Conservation (phyloP, 345 rosid species). For the Atalantia buxifolia region DNA sequence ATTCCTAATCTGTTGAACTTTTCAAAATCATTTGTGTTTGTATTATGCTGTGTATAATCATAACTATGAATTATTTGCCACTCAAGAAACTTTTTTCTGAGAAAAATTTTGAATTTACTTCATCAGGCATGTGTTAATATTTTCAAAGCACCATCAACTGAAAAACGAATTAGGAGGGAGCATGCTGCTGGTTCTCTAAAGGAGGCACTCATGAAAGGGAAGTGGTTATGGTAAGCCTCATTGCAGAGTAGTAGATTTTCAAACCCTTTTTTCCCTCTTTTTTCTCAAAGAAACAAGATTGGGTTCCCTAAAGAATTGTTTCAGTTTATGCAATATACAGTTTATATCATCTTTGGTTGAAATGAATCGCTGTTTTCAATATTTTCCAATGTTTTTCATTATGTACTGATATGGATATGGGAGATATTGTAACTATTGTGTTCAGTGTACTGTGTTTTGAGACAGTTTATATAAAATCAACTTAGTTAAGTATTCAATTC, state of each 20-base stretch:
- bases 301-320: neutral
- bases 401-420: neutral
- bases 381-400: neutral
- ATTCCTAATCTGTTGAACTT: neutral
- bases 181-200: slow-evolving; percentile 51
- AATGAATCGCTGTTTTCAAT: neutral
- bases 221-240: slow-evolving; percentile 55
- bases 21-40: neutral
- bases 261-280: too few species aligned
- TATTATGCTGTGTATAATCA: neutral
- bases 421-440: neutral
- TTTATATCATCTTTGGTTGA: neutral
- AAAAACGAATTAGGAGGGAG: slow-evolving; percentile 69
- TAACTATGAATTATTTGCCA: neutral
- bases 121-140: slow-evolving; percentile 55
- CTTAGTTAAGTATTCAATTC: neutral
- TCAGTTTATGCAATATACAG: neutral
- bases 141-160: slow-evolving; percentile 41
- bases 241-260: too few species aligned
- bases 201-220: slow-evolving; percentile 77
- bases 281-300: neutral
- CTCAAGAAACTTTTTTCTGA: neutral
- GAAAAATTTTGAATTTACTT: neutral
- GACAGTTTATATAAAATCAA: neutral
- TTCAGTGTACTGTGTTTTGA: neutral